phyloP scores from a whole-genome alignment of 2,329 filamentous ascomycete species.

The Trichoderma hamatum region DNA sequence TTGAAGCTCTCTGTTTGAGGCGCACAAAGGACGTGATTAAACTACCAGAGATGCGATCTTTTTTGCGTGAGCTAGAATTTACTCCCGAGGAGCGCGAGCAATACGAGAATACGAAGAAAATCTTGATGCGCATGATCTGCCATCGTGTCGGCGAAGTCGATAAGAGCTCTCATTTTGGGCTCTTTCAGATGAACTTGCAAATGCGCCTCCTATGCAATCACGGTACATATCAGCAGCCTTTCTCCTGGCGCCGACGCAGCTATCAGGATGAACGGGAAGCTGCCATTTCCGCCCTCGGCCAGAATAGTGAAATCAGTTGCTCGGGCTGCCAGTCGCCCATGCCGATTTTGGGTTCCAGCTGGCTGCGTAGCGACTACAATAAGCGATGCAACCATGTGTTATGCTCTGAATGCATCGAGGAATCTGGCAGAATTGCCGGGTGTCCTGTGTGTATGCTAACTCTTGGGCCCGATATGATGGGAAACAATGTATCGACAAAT shows the following conservation, averaged over 20 bases:
- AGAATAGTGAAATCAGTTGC: slow-evolving; percentile 35
- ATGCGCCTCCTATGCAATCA: slow-evolving; percentile 54
- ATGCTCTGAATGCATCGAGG: slow-evolving; percentile 38
- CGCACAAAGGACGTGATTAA: slow-evolving; percentile 46
- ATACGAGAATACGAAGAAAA: slow-evolving; percentile 41
- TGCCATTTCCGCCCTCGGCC: slow-evolving; percentile 31
- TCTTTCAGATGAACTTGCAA: slow-evolving; percentile 52
- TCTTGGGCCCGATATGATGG: background rate
- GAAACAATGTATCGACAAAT: background rate
- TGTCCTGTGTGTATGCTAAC: background rate
- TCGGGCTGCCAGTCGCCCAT: slow-evolving; percentile 40
- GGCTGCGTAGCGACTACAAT: slow-evolving; percentile 28
- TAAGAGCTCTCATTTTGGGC: slow-evolving; percentile 44
- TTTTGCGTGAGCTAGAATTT: slow-evolving; percentile 10
- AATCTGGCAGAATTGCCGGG: background rate
- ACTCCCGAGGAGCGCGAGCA: slow-evolving; percentile 29
- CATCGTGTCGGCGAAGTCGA: slow-evolving; percentile 43
- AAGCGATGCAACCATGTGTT: slow-evolving; percentile 38
- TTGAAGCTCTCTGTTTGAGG: slow-evolving; percentile 46
- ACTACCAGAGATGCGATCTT: slow-evolving; percentile 36
- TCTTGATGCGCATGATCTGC: slow-evolving; percentile 44
- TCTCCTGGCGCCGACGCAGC: slow-evolving; percentile 43
- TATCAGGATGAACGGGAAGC: slow-evolving; percentile 39
- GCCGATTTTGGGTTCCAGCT: slow-evolving; percentile 11
- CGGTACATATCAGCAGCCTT: slow-evolving; percentile 50